phyloP scores from a whole-genome alignment of 352 stramenopile species.

The Phytopythium ostracodes region DNA sequence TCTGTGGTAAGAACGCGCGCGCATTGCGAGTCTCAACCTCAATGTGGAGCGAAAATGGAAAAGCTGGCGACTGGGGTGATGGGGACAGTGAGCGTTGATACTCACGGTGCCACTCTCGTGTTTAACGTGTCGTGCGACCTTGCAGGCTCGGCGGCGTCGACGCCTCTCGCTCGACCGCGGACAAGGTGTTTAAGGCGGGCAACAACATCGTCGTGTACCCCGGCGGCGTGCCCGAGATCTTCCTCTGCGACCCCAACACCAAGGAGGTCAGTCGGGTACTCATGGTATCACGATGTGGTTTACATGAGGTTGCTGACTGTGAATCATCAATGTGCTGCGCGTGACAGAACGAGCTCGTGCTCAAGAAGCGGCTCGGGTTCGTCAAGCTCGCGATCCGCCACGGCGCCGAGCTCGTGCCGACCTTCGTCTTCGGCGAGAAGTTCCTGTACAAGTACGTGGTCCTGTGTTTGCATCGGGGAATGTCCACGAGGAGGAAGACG shows the following conservation, averaged over 20 bases:
- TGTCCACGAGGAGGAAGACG: not conserved
- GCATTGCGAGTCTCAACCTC: not conserved
- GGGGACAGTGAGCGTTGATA: not conserved
- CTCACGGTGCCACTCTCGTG: not conserved
- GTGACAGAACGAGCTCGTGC: constrained; percentile 51
- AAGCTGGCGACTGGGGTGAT: not conserved
- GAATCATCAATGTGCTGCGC: not conserved
- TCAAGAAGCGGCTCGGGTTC: constrained; percentile 79
- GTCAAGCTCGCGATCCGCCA: constrained; percentile 79
- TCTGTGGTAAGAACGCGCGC: constrained; percentile 28
- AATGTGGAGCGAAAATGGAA: not conserved
- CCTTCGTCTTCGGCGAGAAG: constrained; percentile 80
- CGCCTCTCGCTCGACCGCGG: constrained; percentile 59
- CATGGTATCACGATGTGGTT: too few species aligned
- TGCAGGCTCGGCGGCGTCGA: constrained; percentile 62
- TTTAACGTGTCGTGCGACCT: not conserved
- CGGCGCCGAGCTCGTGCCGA: constrained; percentile 67
- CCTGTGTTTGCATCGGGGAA: not conserved
- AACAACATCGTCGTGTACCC: constrained; percentile 74
- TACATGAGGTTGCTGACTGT: too few species aligned
- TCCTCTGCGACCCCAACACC: constrained; percentile 63
- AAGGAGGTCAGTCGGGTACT: constrained; percentile 49
- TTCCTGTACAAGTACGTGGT: constrained; percentile 61
- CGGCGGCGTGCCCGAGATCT: constrained; percentile 75
- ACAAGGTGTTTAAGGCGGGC: constrained; percentile 67